Evolutionary conservation across 495 filamentous ascomycete species (phyloP), one percentile per base, ranked within the genome.

Genomic region (Glutinoglossum americanum): DNA sequence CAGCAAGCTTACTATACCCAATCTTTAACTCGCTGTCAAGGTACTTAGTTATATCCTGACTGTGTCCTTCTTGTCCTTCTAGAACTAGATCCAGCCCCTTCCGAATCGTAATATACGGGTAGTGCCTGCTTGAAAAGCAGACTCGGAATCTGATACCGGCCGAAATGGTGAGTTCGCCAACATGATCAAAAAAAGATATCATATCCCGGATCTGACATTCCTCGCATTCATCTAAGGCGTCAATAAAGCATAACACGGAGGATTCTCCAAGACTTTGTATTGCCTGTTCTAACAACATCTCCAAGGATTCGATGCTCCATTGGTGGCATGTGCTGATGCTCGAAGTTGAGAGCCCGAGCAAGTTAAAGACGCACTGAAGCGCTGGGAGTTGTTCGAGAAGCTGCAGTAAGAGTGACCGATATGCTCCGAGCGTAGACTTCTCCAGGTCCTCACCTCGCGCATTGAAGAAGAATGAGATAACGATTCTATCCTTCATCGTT

Each of bases 401-500:
- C 45, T 71, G 68, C 7, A 63, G 51, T 27, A 73, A 60, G 1
- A 80, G 59, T 0, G 77, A 77, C 45, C 76, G 75, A 60, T 79
- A 80, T 72, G 80, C 76, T 4, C 79, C 77, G 0, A 55, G 5
- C 1, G 67, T 68, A 1, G 76, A 74, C 57, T 72, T 76, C 63
- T 80, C 76, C 26, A 80, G 62, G 4, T 65, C 32, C 0, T 62
- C 65, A 0, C 78, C 75, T 54, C 73, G 64, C 0, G 72, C 73
- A 44, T 76, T 71, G 63, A 78, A 79, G 67, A 78, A 79, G 58
- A 76, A 78, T 0, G 69, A 76, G 7, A 71, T 56, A 3, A 64
- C 64, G n/a, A 70, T 55, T 44, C 45, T 48, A 21, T 60, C 9
- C 6, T 61, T 58, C 44, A 60, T 51, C 53, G 3, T 55, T 28